phyloP scores from a whole-genome alignment of 2,329 filamentous ascomycete species.

The Aspergillus texensis region DNA sequence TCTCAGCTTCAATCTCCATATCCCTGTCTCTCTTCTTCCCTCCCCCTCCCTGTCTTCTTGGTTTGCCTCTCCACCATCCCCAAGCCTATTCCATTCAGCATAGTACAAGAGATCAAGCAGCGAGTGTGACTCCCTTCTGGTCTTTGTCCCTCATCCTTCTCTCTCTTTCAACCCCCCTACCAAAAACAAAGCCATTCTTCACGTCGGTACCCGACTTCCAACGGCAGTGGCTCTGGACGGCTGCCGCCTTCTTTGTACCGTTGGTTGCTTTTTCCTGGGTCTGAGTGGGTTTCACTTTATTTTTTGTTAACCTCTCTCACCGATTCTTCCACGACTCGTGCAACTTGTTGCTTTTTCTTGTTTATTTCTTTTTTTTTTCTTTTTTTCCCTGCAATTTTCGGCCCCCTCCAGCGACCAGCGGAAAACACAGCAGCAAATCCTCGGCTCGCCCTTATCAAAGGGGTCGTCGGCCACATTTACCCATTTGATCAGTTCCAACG shows the following conservation, averaged over 20 bases:
- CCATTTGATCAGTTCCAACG: neutral
- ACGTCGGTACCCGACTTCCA: neutral
- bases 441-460: slow-evolving; percentile 13
- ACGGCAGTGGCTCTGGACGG: slow-evolving; percentile 9
- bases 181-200: slow-evolving; percentile 23
- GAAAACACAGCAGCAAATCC: slow-evolving; percentile 1
- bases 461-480: slow-evolving; percentile 7
- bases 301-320: neutral
- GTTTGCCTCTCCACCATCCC: neutral
- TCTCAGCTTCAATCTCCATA: neutral
- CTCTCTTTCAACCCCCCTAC: neutral
- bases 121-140: neutral
- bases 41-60: neutral
- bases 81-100: neutral
- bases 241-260: slow-evolving; percentile 5
- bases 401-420: neutral
- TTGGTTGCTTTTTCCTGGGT: slow-evolving; percentile 6
- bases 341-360: slow-evolving; percentile 12
- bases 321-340: slow-evolving; percentile 8
- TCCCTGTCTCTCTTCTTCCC: slow-evolving; percentile 3
- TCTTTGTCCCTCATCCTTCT: slow-evolving; percentile 1
- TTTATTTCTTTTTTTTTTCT: neutral
- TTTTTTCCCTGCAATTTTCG: slow-evolving; percentile 9
- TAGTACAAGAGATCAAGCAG: neutral
- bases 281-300: neutral